Conservation (phyloP, 169 alveolate species). For the Babesia divergens region DNA sequence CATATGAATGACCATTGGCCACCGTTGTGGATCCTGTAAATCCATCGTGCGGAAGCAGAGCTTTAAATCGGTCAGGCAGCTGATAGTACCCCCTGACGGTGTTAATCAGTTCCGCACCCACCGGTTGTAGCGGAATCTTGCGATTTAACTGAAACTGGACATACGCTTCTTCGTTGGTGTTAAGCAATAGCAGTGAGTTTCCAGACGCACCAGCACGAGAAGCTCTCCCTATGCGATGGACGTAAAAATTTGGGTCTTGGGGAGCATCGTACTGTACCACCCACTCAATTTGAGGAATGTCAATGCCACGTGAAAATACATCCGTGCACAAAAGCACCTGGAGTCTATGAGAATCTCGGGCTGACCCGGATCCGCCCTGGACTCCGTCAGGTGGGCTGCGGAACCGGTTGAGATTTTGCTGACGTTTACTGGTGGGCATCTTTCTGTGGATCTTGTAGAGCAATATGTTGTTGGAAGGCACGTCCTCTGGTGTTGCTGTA, state of each 20-base stretch:
- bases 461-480: neutral
- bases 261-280: slow-evolving; percentile 95
- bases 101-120: slow-evolving; percentile 2
- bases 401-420: neutral
- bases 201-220: slow-evolving; percentile 98
- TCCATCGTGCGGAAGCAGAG: neutral
- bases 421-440: slow-evolving; percentile 72
- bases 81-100: neutral
- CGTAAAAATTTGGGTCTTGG: slow-evolving; percentile 81
- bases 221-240: slow-evolving; percentile 99
- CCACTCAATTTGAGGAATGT: slow-evolving; percentile 90
- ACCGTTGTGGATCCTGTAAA: slow-evolving; percentile 6
- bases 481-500: neutral
- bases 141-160: slow-evolving; percentile 60
- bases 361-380: neutral
- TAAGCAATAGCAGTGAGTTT: slow-evolving; percentile 80
- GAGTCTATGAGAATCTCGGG: neutral
- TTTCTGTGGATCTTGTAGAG: slow-evolving; percentile 83
- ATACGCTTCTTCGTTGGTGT: slow-evolving; percentile 39
- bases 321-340: slow-evolving; percentile 89
- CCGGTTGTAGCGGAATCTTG: slow-evolving; percentile 14
- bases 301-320: slow-evolving; percentile 93
- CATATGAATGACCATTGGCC: slow-evolving; percentile 17
- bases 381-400: neutral
- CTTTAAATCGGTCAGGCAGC: neutral